Conservation (phyloP, 352 stramenopile species). For the Peronospora farinosa region DNA sequence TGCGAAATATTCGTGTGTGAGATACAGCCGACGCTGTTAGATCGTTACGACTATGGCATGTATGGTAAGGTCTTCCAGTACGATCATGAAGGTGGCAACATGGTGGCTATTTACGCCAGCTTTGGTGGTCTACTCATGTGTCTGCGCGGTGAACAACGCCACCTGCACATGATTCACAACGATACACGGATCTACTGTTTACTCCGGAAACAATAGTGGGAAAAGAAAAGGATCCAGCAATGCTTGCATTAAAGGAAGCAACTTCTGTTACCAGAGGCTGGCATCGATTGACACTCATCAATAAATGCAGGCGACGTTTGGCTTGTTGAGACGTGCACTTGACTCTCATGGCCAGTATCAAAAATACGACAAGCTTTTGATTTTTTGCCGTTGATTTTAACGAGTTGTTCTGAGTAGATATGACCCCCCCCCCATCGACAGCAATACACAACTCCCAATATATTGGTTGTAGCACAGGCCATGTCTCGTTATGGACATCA, state of each 20-base stretch:
- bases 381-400: slow-evolving; percentile 21
- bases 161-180: slow-evolving; percentile 95
- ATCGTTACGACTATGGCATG: slow-evolving; percentile 99
- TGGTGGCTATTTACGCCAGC: slow-evolving; percentile 91
- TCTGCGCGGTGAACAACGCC: slow-evolving; percentile 93
- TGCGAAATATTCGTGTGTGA: not conserved
- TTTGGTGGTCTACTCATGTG: slow-evolving; percentile 97
- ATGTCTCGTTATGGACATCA: too few relatives aligned
- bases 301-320: slow-evolving; percentile 16
- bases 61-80: slow-evolving; percentile 98
- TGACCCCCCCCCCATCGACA: not conserved
- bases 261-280: not conserved
- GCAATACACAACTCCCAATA: not conserved
- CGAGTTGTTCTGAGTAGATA: slow-evolving; percentile 2
- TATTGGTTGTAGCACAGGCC: not conserved
- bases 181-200: slow-evolving; percentile 94
- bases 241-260: not conserved
- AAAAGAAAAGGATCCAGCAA: too few relatives aligned
- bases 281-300: not conserved
- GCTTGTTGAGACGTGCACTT: not conserved
- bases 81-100: slow-evolving; percentile 91
- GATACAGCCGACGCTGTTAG: slow-evolving; percentile 83
- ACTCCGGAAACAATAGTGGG: slow-evolving; percentile 76
- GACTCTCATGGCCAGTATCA: not conserved
- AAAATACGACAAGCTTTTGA: slow-evolving; percentile 17